Evolutionary conservation across 352 stramenopile species (phyloP), one percentile per base, ranked within the genome.

Genomic region (Peronospora destructor): DNA sequence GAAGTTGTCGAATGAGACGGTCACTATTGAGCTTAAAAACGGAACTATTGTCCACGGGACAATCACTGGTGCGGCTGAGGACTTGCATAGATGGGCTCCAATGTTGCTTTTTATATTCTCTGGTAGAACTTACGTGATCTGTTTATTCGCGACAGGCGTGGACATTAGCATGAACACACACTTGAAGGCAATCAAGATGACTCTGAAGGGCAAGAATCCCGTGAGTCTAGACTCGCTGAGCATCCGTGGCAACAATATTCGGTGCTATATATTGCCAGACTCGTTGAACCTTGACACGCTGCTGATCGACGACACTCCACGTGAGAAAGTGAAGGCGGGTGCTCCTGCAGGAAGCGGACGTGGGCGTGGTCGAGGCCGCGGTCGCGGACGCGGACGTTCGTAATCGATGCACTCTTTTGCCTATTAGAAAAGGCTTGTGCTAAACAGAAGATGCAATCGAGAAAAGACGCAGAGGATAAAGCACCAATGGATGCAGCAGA

Each of bases 11-110:
- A 97, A 97, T 49, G 96, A 99, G 76, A 98, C 96, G 49, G 96
- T 99, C 30, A 99, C 96, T 28, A 98, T 99, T 53, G 97, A 99
- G 66, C 81, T 99, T n/a, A 99, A 99, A 78, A 99, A 99, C 78
- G 96, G 96, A 43, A 99, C 96, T n/a, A 97, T 98, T 28, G 87
- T 99, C 39, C 87, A 97, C 49, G 97, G 97, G 45, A 99, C 97
- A 2, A 96, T 99, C 47, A 93, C 94, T 50, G 89, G 87, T 95
- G 53, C 32, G 58, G 21, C 35, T 37, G 23, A 23, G 19, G 33
- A 16, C 13, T 26, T 44, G 6, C 14, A 35, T 26, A 33, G 4
- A 33, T 13, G 11, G 8, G 28, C 11, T 33, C 4, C 28, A 13
- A 10, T 13, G 1, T 13, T 48, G 26, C 2, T 8, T 21, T 32